phyloP scores from a whole-genome alignment of 495 filamentous ascomycete genomes.

The Talaromyces stipitatus region DNA sequence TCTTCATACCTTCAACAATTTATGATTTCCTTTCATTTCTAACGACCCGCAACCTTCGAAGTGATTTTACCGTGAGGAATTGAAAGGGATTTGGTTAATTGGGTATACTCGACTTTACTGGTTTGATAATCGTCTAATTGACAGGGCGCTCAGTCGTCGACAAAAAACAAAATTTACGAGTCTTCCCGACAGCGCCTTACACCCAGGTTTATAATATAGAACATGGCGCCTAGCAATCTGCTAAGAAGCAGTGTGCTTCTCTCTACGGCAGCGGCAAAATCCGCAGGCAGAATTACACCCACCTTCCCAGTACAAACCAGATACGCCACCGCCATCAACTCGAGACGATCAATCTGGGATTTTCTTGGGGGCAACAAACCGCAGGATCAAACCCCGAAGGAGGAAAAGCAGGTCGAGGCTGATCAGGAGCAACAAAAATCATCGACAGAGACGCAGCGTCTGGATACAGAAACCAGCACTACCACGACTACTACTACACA shows the following conservation, averaged over 20 bases:
- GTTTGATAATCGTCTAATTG: not conserved
- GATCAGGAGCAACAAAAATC: not conserved
- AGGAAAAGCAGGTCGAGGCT: not conserved
- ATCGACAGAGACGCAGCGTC: too few relatives aligned
- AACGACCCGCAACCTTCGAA: not conserved
- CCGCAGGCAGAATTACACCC: slow-evolving; percentile 5
- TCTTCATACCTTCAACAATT: not conserved
- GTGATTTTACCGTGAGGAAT: not conserved
- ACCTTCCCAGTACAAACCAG: not conserved
- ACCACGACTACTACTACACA: not conserved
- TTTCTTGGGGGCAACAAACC: not conserved
- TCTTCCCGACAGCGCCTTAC: not conserved
- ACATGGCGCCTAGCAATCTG: not conserved
- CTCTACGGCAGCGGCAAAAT: not conserved
- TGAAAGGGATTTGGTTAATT: not conserved
- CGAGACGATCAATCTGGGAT: not conserved
- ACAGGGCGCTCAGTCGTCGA: not conserved
- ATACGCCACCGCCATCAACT: not conserved
- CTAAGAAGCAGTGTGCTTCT: not conserved
- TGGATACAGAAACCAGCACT: slow-evolving; percentile 3
- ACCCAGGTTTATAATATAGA: not conserved
- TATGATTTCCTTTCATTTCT: not conserved
- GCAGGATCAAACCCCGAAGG: not conserved
- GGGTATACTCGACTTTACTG: too few relatives aligned
- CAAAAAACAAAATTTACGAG: not conserved